These are phyloP conservation scores for Letharia columbiana DNA, from an alignment of 495 filamentous ascomycete species.

Conservation along the genomic window DNA sequence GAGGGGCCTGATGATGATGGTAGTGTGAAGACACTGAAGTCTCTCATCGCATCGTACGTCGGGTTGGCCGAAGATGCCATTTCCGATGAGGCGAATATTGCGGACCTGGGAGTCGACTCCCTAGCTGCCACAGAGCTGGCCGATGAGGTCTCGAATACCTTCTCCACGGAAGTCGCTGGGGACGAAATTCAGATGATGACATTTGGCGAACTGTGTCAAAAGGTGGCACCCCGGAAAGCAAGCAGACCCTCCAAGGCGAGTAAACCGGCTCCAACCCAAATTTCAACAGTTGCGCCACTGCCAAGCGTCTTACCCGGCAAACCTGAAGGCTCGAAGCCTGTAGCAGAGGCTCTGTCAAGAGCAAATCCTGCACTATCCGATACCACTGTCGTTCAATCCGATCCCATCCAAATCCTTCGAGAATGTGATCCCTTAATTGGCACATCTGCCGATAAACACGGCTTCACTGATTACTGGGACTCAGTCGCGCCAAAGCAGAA, in stretches of 20 bases:
- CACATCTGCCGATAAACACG: constrained; percentile 10
- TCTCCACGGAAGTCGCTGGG: constrained; percentile 6
- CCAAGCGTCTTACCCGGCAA: constrained; percentile 19
- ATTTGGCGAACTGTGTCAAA: constrained; percentile 11
- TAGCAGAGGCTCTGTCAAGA: background rate
- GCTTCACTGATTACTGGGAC: constrained; percentile 26
- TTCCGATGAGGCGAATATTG: constrained; percentile 10
- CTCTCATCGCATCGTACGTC: constrained; percentile 18
- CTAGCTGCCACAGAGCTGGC: constrained; percentile 20
- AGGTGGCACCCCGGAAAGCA: constrained; percentile 4
- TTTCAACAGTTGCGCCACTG: background rate
- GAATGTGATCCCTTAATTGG: constrained; percentile 7
- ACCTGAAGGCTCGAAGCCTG: constrained; percentile 16
- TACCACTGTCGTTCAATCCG: constrained; percentile 1
- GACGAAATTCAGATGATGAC: constrained; percentile 9
- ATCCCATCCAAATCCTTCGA: constrained; percentile 13
- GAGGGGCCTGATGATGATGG: background rate
- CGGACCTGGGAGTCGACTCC: constrained; percentile 21
- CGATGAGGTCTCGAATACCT: constrained; percentile 12
- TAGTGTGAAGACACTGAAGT: constrained; percentile 8
- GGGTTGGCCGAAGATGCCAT: constrained; percentile 13
- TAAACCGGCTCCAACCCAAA: background rate
- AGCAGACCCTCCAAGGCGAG: background rate
- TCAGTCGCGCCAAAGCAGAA: constrained; percentile 28
- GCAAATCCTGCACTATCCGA: background rate